Conservation (phyloP, 78 protist genomes). For the Dictyostelium firmibasis region DNA sequence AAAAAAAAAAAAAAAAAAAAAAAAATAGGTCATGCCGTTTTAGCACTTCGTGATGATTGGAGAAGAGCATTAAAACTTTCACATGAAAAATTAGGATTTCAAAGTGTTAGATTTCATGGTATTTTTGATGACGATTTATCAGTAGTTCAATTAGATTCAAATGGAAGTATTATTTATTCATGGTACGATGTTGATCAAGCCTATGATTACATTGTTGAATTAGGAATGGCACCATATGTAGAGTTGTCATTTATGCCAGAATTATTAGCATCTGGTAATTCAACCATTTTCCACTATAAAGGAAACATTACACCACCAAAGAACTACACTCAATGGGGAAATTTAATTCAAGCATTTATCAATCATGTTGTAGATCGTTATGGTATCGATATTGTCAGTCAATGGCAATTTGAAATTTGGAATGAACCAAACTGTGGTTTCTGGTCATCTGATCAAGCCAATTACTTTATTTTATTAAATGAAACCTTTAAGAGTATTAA, state of each 20-base stretch:
- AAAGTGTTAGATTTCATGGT: constrained; percentile 85
- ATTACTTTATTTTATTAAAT: constrained; percentile 7
- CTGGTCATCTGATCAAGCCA: background rate
- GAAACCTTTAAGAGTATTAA: constrained; percentile 47
- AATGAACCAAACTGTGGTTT: constrained; percentile 77
- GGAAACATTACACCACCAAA: constrained; percentile 82
- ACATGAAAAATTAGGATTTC: constrained; percentile 32
- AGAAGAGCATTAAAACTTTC: constrained; percentile 34
- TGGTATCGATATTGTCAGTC: constrained; percentile 28
- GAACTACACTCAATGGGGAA: constrained; percentile 36
- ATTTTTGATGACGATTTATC: constrained; percentile 81
- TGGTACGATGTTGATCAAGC: constrained; percentile 73
- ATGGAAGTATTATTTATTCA: constrained; percentile 26
- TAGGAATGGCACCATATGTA: constrained; percentile 76
- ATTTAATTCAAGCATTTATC: constrained; percentile 32
- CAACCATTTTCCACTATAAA: constrained; percentile 70
- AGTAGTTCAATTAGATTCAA: constrained; percentile 27
- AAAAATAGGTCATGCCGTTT: constrained; percentile 44
- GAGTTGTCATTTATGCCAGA: constrained; percentile 83
- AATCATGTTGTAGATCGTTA: constrained; percentile 68
- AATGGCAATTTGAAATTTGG: constrained; percentile 81
- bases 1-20: too few species aligned
- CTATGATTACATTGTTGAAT: constrained; percentile 59
- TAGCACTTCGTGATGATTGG: constrained; percentile 70
- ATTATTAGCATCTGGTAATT: constrained; percentile 54